Base-by-base conservation (phyloP, 179 eudicot species). In the Dionaea muscipula region DNA sequence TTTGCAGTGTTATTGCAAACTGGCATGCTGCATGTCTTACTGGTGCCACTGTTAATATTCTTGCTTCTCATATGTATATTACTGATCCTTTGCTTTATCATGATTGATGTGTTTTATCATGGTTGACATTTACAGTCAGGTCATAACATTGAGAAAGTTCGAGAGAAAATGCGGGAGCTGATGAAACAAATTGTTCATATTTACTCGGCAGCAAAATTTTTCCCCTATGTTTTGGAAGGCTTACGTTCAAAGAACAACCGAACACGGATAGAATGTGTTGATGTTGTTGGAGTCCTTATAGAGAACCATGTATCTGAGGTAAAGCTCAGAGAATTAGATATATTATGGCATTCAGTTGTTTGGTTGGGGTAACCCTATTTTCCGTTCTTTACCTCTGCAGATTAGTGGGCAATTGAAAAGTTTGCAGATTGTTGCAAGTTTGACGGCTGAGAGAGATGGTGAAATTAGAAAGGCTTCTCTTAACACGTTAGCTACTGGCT, bases 401-500 rank as follows among this genome's bases (percentile, higher is more conserved):
- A 74, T 93, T 49, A 70, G 74, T 60, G 95, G 86, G 20, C 96
- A 83, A 62, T 56, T 93, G 67, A 93, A 93, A 65, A 82, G 79
- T 61, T 75, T 88, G 81, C 99, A 88, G 75, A 74, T 82, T 64
- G 94, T 93, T 53, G 99, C 99, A 47, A 83, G 79, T 69, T 69
- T 85, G 72, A 93, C 99, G 26, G 83, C 94, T 26, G 95, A 91
- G 67, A 76, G 91, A 41, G 98, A 87, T 74, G 94, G 95, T 75
- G 98, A 91, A 61, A 72, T 77, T 57, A 70, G 94, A 56, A 91
- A 91, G 68, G 95, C 94, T 71, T 84, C 98, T 62, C 72, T 91
- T 50, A 86, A 91, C 63, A 60, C 91, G 38, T 61, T 91, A 37
- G 94, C 98, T 28, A 82, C 79, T 51, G 91, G 94, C 47, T 91